A percentile compares a stretch with the other conserved stretches of the same genome.
Evolutionary conservation across 352 stramenopile genomes (phyloP).

Genomic region (Aphanomyces cochlioides): DNA sequence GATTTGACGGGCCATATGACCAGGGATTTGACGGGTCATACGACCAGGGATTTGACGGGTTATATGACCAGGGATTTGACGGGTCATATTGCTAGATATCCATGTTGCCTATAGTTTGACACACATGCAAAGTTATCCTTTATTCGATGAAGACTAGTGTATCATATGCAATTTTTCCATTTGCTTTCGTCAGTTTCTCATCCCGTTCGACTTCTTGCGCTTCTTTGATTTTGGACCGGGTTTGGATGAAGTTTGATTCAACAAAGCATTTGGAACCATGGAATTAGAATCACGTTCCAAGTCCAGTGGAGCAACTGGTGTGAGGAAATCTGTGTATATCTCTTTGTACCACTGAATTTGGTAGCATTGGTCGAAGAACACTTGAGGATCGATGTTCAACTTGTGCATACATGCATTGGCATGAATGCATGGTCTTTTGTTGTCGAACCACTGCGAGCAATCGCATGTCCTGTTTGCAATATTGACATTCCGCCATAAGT

Average conservation of each 20-base stretch:
- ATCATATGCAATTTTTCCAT: background rate
- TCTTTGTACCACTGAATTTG: background rate
- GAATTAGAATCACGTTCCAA: background rate
- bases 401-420: background rate
- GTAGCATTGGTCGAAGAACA: background rate
- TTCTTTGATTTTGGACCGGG: background rate
- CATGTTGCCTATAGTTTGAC: too few relatives aligned
- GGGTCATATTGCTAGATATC: too few relatives aligned
- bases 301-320: background rate
- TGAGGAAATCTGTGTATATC: background rate
- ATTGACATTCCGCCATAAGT: background rate
- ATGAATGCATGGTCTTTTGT: slow-evolving; percentile 1
- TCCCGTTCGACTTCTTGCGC: background rate
- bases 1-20: too few relatives aligned
- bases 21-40: too few relatives aligned
- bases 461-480: background rate
- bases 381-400: background rate
- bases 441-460: background rate
- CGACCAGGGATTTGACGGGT: too few relatives aligned
- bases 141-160: background rate
- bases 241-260: background rate
- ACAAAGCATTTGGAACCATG: background rate
- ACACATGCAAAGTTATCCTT: too few relatives aligned
- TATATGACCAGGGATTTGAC: too few relatives aligned
- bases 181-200: background rate